These are phyloP conservation scores for Tulasnella sp. DNA, from an alignment of 768 basidiomycete species.

Conservation along the genomic window DNA sequence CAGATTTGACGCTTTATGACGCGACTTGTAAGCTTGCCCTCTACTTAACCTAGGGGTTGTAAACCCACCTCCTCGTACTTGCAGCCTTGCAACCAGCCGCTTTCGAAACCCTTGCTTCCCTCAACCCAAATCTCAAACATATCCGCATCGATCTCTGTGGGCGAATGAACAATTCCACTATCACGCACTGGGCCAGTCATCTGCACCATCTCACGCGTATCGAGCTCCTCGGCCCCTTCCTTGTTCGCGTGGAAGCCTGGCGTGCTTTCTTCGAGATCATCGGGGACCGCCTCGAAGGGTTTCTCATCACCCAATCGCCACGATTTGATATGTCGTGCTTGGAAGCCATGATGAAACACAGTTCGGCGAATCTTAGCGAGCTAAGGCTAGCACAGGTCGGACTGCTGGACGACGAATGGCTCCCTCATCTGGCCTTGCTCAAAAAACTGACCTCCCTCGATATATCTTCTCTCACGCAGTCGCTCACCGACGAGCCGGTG, in stretches of 20 bases:
- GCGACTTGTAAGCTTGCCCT: conserved; percentile 57
- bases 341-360: conserved; percentile 40
- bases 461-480: conserved; percentile 45
- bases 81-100: conserved; percentile 60
- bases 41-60: background rate
- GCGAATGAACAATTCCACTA: conserved; percentile 52
- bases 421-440: conserved; percentile 40
- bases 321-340: conserved; percentile 69
- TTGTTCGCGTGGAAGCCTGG: conserved; percentile 68
- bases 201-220: conserved; percentile 59
- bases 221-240: conserved; percentile 79
- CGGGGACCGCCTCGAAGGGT: conserved; percentile 46
- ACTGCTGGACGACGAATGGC: conserved; percentile 52
- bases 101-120: conserved; percentile 54
- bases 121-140: conserved; percentile 73
- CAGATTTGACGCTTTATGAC: conserved; percentile 67
- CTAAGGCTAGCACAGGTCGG: conserved; percentile 75
- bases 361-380: conserved; percentile 45
- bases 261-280: conserved; percentile 55
- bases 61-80: background rate
- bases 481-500: conserved; percentile 46
- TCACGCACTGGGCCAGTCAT: conserved; percentile 46
- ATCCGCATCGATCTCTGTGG: conserved; percentile 84
- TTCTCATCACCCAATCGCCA: conserved; percentile 76
- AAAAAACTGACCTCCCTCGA: conserved; percentile 48